A percentile compares a stretch with the other conserved stretches of the same genome.
Conservation (phyloP, 192 early-diverging fungal species). For the Entomortierella chlamydospora region DNA sequence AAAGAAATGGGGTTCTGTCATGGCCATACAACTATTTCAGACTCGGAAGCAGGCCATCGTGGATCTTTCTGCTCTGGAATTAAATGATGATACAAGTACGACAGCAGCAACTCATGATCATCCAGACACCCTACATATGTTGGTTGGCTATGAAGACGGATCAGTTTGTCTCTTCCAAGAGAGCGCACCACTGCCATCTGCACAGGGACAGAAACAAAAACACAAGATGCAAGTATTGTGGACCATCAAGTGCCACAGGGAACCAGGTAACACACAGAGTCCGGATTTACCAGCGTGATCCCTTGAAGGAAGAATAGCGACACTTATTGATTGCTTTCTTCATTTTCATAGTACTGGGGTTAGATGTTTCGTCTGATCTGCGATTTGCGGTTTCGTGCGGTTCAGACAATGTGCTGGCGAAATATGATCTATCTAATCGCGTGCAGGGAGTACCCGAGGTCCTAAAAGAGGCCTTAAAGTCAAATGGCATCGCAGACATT, state of each 20-base stretch:
- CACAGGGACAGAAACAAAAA: background rate
- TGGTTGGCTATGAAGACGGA: slow-evolving; percentile 55
- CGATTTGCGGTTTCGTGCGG: slow-evolving; percentile 50
- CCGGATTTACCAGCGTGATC: too few species aligned
- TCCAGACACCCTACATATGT: slow-evolving; percentile 19
- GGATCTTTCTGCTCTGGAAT: background rate
- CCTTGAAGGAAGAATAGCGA: too few species aligned
- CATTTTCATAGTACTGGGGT: slow-evolving; percentile 33
- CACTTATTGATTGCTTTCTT: too few species aligned
- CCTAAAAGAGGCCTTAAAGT: slow-evolving; percentile 16
- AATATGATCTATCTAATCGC: slow-evolving; percentile 27
- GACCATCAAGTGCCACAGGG: slow-evolving; percentile 43
- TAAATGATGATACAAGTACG: background rate
- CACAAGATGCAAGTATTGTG: slow-evolving; percentile 32
- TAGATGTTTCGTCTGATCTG: slow-evolving; percentile 43
- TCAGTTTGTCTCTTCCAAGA: slow-evolving; percentile 37
- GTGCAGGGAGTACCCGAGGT: slow-evolving; percentile 32
- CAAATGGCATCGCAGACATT: slow-evolving; percentile 40
- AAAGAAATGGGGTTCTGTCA: slow-evolving; percentile 41
- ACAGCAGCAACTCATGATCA: background rate
- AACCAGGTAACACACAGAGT: slow-evolving; percentile 38
- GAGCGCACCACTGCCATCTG: background rate
- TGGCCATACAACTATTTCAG: slow-evolving; percentile 36
- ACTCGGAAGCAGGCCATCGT: background rate
- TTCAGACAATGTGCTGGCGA: slow-evolving; percentile 52